Evolutionary conservation across 768 basidiomycete species (phyloP), one percentile per base, ranked within the genome.

Genomic region (Pleurotus platypus): DNA sequence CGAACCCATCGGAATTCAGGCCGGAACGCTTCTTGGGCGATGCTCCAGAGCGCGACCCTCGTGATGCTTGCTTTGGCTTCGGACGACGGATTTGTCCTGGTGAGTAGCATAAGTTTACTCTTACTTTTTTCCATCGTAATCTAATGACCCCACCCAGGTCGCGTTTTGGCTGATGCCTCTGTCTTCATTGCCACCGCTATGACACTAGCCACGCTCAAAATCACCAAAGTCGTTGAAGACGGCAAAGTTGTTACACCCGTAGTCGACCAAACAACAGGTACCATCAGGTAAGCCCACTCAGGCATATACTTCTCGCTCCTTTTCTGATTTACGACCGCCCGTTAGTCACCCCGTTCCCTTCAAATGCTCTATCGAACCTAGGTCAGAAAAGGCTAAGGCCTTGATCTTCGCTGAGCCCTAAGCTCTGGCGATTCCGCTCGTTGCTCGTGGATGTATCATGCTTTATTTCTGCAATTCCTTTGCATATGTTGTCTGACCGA

Each of bases 41-140:
- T 18, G 16, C 39, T 12, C 66, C 71, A 2, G 71, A 76, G 46
- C 38, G 27, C 2, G 75, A 78, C 60, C 70, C 75, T 1, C 67
- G 69, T 12, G 65, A 64, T 6, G 66, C 74, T 26, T 73, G 72
- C 48, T 81, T 80, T 55, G 80, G 80, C 3, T 81, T 76, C 54
- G 80, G 80, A 20, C 62, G 80, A 61, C 67, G 79, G 67, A 35
- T 49, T 13, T 35, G 22, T n/a, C 30, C 48, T 24, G 48, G 48
- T 49, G 22, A 24, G 11, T 49, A 16, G 15, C 22, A 27, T 20
- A 11, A 35, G 30, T 3, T 9, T 35, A 11, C 30, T 35, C 30
- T 11, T 35, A 9, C 30, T 35, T 35, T 30, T 30, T 30, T 2
- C 30, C 11, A 35, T 35, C 30, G 2, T 35, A 4, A 35, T 9